Evolutionary conservation across 495 filamentous ascomycete species (phyloP).

Genomic region (Trichoderma parareesei): DNA sequence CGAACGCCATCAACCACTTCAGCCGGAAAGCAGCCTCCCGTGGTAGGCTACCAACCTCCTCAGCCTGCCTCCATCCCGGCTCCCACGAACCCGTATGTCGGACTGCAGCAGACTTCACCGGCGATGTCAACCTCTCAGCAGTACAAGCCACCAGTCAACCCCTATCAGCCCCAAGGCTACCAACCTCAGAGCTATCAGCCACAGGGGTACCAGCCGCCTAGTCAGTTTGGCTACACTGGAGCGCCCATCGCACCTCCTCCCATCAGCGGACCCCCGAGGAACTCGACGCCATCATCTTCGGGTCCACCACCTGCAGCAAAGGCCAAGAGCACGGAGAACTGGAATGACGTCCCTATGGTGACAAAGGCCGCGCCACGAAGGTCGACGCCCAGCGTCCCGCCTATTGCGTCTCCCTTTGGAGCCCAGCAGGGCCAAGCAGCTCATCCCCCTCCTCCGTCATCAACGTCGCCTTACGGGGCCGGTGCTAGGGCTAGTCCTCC

Average conservation of each 20-base stretch:
- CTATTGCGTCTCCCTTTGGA: constrained; percentile 60
- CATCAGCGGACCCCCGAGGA: constrained; percentile 34
- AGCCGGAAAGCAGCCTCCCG: constrained; percentile 19
- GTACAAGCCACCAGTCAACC: constrained; percentile 38
- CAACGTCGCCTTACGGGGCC: constrained; percentile 22
- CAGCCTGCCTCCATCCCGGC: constrained; percentile 26
- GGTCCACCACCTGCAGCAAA: constrained; percentile 54
- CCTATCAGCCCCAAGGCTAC: constrained; percentile 35
- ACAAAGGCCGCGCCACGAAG: constrained; percentile 63
- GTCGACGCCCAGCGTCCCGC: constrained; percentile 56
- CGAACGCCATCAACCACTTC: constrained; percentile 20
- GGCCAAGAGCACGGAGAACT: constrained; percentile 61
- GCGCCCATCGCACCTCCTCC: constrained; percentile 22
- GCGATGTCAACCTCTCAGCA: constrained; percentile 20
- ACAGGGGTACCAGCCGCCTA: constrained; percentile 12
- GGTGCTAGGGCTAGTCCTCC: constrained; percentile 38
- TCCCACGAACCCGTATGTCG: constrained; percentile 29
- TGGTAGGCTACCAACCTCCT: constrained; percentile 32
- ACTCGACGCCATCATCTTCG: constrained; percentile 47
- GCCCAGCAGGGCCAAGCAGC: constrained; percentile 43
- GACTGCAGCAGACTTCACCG: not conserved
- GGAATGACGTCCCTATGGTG: constrained; percentile 94
- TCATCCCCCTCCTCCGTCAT: constrained; percentile 34
- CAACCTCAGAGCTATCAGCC: constrained; percentile 4
- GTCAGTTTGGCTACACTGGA: constrained; percentile 26